A percentile compares a stretch with the other conserved stretches of the same genome.
phyloP scores from a whole-genome alignment of 495 filamentous ascomycete genomes.

The Xylaria telfairii region DNA sequence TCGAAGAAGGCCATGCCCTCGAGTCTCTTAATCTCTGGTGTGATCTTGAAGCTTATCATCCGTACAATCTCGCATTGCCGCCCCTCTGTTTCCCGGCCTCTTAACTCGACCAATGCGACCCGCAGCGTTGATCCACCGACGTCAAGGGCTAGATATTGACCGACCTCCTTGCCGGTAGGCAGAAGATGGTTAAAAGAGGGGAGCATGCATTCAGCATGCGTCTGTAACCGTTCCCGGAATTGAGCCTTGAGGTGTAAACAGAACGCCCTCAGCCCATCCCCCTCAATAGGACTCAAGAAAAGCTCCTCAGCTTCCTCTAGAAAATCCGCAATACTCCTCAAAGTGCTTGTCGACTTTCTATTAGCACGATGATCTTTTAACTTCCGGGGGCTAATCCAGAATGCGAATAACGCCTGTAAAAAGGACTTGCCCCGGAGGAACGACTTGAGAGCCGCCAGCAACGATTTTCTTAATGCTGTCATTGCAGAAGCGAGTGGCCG shows the following conservation, averaged over 20 bases:
- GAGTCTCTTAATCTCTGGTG: constrained; percentile 49
- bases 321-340: constrained; percentile 38
- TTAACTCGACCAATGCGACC: constrained; percentile 77
- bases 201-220: constrained; percentile 60
- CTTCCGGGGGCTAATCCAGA: constrained; percentile 52
- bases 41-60: constrained; percentile 58
- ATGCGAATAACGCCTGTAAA: constrained; percentile 56
- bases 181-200: constrained; percentile 73
- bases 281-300: constrained; percentile 46
- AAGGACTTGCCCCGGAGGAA: constrained; percentile 58
- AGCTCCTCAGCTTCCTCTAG: constrained; percentile 43
- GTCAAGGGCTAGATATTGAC: constrained; percentile 64
- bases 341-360: constrained; percentile 30
- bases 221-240: constrained; percentile 51
- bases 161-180: constrained; percentile 73
- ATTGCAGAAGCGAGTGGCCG: constrained; percentile 52
- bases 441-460: constrained; percentile 54
- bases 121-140: constrained; percentile 81
- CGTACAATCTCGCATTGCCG: constrained; percentile 50
- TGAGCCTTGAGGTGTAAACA: constrained; percentile 53
- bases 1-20: constrained; percentile 67
- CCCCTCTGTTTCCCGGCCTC: constrained; percentile 53
- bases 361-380: constrained; percentile 45
- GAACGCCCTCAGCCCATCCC: constrained; percentile 46
- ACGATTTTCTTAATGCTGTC: constrained; percentile 50